Evolutionary conservation across 768 basidiomycete species (phyloP), one percentile per base, ranked within the genome.

Genomic region (Pleurotus citrinopileatus): DNA sequence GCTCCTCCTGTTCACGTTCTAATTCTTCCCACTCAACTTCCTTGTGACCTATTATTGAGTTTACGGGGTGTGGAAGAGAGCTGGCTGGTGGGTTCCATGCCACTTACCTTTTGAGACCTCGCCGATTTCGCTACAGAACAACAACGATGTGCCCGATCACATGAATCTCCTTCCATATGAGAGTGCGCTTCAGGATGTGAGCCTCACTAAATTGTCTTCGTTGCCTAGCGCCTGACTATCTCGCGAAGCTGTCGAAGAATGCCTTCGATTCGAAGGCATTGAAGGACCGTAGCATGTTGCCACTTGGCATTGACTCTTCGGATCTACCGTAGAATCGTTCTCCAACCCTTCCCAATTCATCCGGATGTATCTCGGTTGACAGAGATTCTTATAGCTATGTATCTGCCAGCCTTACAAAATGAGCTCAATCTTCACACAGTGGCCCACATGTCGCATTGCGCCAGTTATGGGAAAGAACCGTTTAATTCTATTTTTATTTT

Each of bases 1-100:
- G 69, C 71, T 26, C 91, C 91, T 0, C 82, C 86, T 2, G 77
- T 90, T 4, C 91, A 94, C 69, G 82, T 79, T 37, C 66, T 93
- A 2, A 70, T 91, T 19, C 63, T 93, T 23, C 91, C 91, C 17
- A 87, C 90, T 4, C 81, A 80, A 63, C 55, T 93, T 13, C 91
- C 91, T 17, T 64, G 82, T 2, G 91, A 93, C 63, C 75, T 93
- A 43, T 74, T 80, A 32, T 63, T 84, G 42, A 79, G 79, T 46
- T 79, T 90, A 61, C 85, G 91, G 27, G 81, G 82, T 62, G 67
- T 93, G 17, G 84, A 91, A 55, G 88, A 89, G 62, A 65, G 66
- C 20, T 67, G 68, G 52, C 48, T 89, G 63, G 91, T 88, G 53
- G 58, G 83, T 43, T 42, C 44, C 26, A 44, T 34, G 20, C 46